Evolutionary conservation across 306 rosid species (phyloP), one percentile per base, ranked within the genome.

Genomic region (Vigna unguiculata): DNA sequence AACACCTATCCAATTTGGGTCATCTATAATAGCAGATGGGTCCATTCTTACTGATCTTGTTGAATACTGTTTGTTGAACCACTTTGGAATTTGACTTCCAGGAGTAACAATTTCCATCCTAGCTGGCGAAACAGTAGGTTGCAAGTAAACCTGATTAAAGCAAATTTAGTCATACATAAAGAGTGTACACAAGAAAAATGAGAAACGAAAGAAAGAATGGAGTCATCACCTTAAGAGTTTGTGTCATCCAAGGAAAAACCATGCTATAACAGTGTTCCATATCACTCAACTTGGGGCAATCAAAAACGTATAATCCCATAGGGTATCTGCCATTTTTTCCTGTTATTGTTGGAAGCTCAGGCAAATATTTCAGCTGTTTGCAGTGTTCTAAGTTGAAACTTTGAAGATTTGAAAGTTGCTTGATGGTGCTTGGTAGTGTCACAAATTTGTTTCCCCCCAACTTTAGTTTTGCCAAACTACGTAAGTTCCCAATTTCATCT

Each of bases 1-100:
- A n/a, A n/a, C n/a, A n/a, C n/a, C 63, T 57, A 57, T 57, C 63
- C 63, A 25, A 57, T 57, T 24, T 57, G 63, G 36, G 30, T 57
- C 19, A 1, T 57, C 38, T 36, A 57, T 57, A 25, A 57, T 4
- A 13, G 17, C 1, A 57, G 63, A 13, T 0, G 7, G 63, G 30
- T 57, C 63, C 63, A 25, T 20, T 3, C 10, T 57, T 57, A 57
- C 13, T 24, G 63, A 57, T 12, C 16, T 2, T 12, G 38, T 17
- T n/a, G 0, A 17, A 24, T 25, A 24, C 24, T 57, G 38, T 25
- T 57, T 5, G 12, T 1, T 24, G 19, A 58, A 58, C 64, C 64
- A 58, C 21, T 8, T 49, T 49, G 55, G 55, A 49, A 49, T 49
- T 49, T 49, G 10, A 49, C 10, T 49, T n/a, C 55, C 55, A 49